Evolutionary conservation across 2,329 filamentous ascomycete genomes (phyloP), one percentile per base, ranked within the genome.

Genomic region (Leptographium lundbergii): DNA sequence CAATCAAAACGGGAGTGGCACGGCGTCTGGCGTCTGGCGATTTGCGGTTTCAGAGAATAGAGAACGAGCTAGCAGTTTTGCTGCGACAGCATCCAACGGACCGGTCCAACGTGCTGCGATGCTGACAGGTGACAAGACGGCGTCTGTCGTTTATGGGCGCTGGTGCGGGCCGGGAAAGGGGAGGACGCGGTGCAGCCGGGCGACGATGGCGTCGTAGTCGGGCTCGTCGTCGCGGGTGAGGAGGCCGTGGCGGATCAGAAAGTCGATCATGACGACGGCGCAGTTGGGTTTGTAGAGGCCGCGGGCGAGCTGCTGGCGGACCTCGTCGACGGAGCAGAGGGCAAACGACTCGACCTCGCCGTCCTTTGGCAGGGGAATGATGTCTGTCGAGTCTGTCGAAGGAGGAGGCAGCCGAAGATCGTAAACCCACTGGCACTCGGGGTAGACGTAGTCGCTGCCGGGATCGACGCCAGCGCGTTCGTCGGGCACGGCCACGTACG

Each of bases 231-330:
- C 88, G 51, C 76, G 72, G 10, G 86, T 95, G 68, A 96, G 69
- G 62, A 96, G 82, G 0, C 89, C 88, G 71, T 91, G 89, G 57
- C 92, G 81, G 65, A 95, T 78, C 69, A 99, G 88, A 74, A 97
- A 99, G 70, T 97, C 91, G 53, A 96, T 73, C 69, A 94, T 74
- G 54, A 95, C 82, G 60, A 94, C 70, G 17, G 88, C 87, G 71
- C 91, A 96, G 70, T 97, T 97, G 2, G 91, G 88, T 76, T 99
- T 99, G 76, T 92, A 99, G 65, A 86, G 81, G 17, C 88, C 89
- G 57, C 76, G 75, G 19, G 78, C 79, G 67, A 99, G 74, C 52
- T 86, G 84, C 60, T 78, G 75, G 70, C 85, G 81, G 52, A 66
- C 82, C 71, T 95, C 81, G n/a, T 87, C 81, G 48, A 96, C 78